Percentiles rank a stretch among this genome's conserved stretches.
Evolutionary conservation across 1,284 basidiomycete genomes (phyloP).

Genomic region (Garcileccinum viscosum): DNA sequence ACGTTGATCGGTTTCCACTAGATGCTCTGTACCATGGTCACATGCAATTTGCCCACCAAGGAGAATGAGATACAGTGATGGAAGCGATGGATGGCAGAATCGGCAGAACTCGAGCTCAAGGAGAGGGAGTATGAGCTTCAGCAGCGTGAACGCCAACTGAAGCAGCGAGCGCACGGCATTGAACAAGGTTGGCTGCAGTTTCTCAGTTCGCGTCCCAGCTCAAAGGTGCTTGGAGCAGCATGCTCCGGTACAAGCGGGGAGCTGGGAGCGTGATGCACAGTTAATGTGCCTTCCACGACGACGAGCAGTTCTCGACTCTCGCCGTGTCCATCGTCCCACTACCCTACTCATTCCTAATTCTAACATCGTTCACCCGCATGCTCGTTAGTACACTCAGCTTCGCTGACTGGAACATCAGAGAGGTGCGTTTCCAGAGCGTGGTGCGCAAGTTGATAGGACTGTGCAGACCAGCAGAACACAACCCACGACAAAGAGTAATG

Average conservation of each 20-base stretch:
- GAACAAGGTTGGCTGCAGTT: conserved; percentile 55
- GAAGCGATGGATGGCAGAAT: conserved; percentile 55
- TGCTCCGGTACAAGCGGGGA: conserved; percentile 39
- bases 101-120: conserved; percentile 56
- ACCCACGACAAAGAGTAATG: conserved; percentile 54
- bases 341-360: background rate
- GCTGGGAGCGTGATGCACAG: no score
- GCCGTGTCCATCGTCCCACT: background rate
- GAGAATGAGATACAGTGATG: conserved; percentile 43
- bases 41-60: conserved; percentile 32
- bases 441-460: conserved; percentile 23
- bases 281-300: no score
- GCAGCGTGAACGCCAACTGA: conserved; percentile 65
- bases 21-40: no score
- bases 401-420: conserved; percentile 2
- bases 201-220: conserved; percentile 39
- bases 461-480: conserved; percentile 67
- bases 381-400: conserved; percentile 25
- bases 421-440: conserved; percentile 15
- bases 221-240: conserved; percentile 29
- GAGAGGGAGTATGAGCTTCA: conserved; percentile 63
- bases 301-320: conserved; percentile 25
- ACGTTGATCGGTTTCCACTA: no score
- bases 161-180: conserved; percentile 56
- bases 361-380: conserved; percentile 19